Percentiles rank a stretch among this genome's conserved stretches.
phyloP scores from a whole-genome alignment of 257 asterid species.

The Petrea volubilis region DNA sequence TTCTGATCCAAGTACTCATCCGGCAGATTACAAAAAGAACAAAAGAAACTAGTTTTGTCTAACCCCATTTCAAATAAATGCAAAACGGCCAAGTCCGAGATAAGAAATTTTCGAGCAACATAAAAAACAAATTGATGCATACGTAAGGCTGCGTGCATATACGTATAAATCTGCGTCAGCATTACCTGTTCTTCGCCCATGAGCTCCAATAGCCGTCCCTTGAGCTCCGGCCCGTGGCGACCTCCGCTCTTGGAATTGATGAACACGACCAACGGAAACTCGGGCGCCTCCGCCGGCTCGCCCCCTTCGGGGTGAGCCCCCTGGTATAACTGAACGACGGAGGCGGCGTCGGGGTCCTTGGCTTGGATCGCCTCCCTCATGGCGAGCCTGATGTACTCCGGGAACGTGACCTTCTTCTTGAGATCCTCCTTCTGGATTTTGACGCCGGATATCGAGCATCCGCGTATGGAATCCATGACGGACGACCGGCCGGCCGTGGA shows the following conservation, averaged over 20 bases:
- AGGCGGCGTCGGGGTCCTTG: constrained; percentile 43
- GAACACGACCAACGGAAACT: constrained; percentile 75
- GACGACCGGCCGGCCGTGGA: constrained; percentile 51
- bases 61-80: neutral
- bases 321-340: constrained; percentile 42
- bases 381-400: constrained; percentile 69
- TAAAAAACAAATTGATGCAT: neutral
- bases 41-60: neutral
- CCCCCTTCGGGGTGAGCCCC: constrained; percentile 39
- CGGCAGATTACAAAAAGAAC: neutral
- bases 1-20: neutral
- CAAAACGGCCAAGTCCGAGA: neutral
- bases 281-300: constrained; percentile 43
- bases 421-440: constrained; percentile 70
- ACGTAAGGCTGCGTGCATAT: neutral
- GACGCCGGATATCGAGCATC: constrained; percentile 69
- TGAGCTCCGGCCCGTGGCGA: constrained; percentile 88
- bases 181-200: constrained; percentile 95
- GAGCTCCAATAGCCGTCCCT: constrained; percentile 73
- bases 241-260: constrained; percentile 92
- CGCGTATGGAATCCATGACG: constrained; percentile 68
- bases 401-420: constrained; percentile 57
- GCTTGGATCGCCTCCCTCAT: constrained; percentile 65
- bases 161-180: constrained; percentile 3
- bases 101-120: neutral